A percentile compares a stretch with the other conserved stretches of the same genome.
Evolutionary conservation across 2,329 filamentous ascomycete species (phyloP).

Genomic region (Xylaria polymorpha): DNA sequence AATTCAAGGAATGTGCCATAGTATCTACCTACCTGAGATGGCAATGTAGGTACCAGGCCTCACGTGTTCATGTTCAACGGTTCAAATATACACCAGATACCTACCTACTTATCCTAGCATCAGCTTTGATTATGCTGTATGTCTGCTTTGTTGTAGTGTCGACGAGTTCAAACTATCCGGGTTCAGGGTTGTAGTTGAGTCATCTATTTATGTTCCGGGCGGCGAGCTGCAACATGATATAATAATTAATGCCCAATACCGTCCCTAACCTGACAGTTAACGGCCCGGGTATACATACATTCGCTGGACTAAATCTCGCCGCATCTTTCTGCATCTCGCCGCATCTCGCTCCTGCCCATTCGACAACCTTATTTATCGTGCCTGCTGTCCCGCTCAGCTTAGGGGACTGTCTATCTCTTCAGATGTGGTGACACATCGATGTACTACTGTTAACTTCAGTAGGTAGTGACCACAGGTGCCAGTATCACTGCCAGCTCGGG

Average conservation of each 20-base stretch:
- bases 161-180: background rate
- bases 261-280: background rate
- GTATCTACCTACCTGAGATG: background rate
- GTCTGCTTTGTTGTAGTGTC: background rate
- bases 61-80: slow-evolving; percentile 5
- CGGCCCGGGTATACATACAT: background rate
- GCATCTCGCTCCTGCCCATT: background rate
- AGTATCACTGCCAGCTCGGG: slow-evolving; percentile 15
- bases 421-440: slow-evolving; percentile 18
- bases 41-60: background rate
- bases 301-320: background rate
- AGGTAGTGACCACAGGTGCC: slow-evolving; percentile 17
- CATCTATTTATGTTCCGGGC: background rate
- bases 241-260: slow-evolving; percentile 5
- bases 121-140: background rate
- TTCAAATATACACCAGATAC: background rate
- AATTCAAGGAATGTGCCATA: background rate
- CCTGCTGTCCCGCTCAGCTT: slow-evolving; percentile 12
- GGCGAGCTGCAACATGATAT: slow-evolving; percentile 9
- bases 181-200: background rate
- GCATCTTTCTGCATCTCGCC: background rate
- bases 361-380: background rate
- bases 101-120: background rate
- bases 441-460: slow-evolving; percentile 26
- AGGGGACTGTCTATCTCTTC: slow-evolving; percentile 20